phyloP scores from a whole-genome alignment of 441 rosid species.

The Eutrema salsugineum region DNA sequence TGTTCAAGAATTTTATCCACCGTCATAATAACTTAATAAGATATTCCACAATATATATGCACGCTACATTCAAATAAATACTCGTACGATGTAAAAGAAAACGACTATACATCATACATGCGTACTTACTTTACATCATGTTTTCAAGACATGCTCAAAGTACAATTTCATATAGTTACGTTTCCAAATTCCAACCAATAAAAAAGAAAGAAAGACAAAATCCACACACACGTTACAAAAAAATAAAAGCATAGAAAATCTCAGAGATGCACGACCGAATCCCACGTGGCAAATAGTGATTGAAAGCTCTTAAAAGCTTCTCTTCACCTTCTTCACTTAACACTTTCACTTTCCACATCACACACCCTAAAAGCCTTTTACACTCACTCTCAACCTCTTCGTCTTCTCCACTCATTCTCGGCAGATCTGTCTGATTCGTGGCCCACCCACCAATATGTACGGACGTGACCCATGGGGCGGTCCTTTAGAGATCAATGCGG shows the following conservation, averaged over 20 bases:
- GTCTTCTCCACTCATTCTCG: neutral
- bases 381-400: neutral
- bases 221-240: neutral
- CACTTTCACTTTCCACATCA: slow-evolving; percentile 8
- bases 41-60: no score
- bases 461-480: slow-evolving; percentile 96
- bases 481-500: slow-evolving; percentile 74
- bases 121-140: no score
- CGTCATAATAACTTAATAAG: no score
- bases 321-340: neutral
- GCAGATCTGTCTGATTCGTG: neutral
- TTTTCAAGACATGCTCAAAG: no score
- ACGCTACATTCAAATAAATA: no score
- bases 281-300: neutral
- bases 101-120: no score
- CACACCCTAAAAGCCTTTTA: neutral
- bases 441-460: slow-evolving; percentile 54
- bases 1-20: no score
- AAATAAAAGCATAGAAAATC: neutral
- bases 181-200: no score
- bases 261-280: neutral
- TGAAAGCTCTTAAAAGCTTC: neutral
- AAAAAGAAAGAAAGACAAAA: no score
- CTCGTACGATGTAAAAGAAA: no score
- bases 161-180: no score